Base-by-base conservation (phyloP, 1,139 yeast species). In the Saccharomyces hybrid region DNA sequence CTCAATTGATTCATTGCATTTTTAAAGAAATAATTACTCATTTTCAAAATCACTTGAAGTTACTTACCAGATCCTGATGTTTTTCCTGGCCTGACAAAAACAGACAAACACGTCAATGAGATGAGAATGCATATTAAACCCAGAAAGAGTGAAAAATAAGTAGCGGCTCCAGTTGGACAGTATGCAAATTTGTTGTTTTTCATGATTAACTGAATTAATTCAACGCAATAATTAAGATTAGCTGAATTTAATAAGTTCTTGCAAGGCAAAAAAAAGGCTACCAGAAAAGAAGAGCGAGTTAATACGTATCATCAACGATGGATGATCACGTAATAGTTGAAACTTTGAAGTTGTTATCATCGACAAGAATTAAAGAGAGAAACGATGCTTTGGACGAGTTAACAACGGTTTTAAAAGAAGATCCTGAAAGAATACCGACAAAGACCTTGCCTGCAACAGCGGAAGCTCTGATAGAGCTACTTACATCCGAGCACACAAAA, bases 341-440 rank as follows among this genome's bases (percentile, higher is more conserved):
- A 34, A 53, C 58, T 44, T 51, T 57, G 67, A 73, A 62, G 1
- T 64, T 63, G 23, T 65, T 77, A 48, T 65, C 68, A 28, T 82
- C 87, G 0, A 57, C 76, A 6, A 82, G 78, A 61, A 70, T 80
- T 46, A 78, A 77, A 58, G 84, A 81, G 16, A 68, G 87, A 47
- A 80, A 74, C 61, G 81, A 78, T 49, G 84, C 81, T 0, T 62
- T 83, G 14, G 67, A 65, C 28, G 69, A 69, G 25, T 67, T 83
- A 25, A 79, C 77, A 3, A 55, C 66, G 0, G 50, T 65, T 3
- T 56, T 70, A 25, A 62, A 64, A 48, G 57, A 59, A 6, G 47
- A 66, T 16, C 64, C 72, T 1, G 57, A 58, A 20, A 23, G 46
- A 2, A 47, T 68, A 20, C 62, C 63, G 3, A 58, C 59, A 4